phyloP scores from a whole-genome alignment of 352 stramenopile genomes.

The Peronospora belbahrii region DNA sequence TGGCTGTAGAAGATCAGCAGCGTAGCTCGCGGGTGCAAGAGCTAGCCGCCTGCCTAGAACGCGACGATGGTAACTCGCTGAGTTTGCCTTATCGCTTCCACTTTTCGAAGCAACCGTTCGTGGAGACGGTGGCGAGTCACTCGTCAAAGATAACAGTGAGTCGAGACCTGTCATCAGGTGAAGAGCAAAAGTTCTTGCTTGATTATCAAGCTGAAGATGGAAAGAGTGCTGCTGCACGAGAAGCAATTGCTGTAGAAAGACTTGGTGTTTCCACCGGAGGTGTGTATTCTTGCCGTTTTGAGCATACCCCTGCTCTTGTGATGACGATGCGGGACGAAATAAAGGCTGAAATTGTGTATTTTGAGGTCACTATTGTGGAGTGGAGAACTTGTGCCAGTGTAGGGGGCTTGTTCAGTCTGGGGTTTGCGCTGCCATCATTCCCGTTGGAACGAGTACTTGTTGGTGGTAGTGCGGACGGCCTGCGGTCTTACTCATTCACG shows the following conservation, averaged over 20 bases:
- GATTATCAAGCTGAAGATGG: constrained; percentile 51
- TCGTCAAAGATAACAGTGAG: constrained; percentile 75
- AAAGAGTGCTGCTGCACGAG: constrained; percentile 4
- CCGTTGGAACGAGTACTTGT: constrained; percentile 59
- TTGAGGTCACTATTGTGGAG: constrained; percentile 68
- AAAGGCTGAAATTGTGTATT: constrained; percentile 78
- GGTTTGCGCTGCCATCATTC: constrained; percentile 61
- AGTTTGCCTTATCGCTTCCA: constrained; percentile 72
- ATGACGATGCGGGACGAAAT: constrained; percentile 61
- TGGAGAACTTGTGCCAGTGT: constrained; percentile 30
- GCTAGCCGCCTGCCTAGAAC: constrained; percentile 43
- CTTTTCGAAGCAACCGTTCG: constrained; percentile 47
- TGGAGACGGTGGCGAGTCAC: constrained; percentile 77
- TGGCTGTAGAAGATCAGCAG: constrained; percentile 76
- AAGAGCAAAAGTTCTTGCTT: constrained; percentile 72
- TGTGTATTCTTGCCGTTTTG: constrained; percentile 71
- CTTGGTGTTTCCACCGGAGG: constrained; percentile 16
- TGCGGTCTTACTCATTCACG: constrained; percentile 60
- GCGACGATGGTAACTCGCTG: constrained; percentile 37
- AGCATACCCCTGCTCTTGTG: constrained; percentile 61
- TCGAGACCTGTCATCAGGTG: constrained; percentile 55
- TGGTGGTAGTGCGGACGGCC: constrained; percentile 29
- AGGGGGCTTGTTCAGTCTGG: constrained; percentile 38
- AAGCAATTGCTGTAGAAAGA: constrained; percentile 15
- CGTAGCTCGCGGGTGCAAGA: constrained; percentile 37